phyloP scores from a whole-genome alignment of 352 stramenopile genomes.

The Blastocystis sp. region DNA sequence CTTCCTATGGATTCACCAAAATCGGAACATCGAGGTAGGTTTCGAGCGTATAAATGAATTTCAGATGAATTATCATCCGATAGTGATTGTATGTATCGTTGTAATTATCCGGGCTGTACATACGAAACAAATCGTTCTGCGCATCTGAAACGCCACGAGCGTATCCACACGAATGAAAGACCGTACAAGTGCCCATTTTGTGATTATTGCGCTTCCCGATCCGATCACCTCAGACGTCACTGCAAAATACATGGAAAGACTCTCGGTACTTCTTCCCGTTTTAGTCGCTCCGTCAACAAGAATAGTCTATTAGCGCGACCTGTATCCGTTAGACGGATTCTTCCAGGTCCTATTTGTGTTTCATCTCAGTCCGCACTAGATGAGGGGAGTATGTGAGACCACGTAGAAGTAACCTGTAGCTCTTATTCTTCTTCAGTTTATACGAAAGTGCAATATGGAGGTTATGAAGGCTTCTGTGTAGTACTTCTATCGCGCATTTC shows the following conservation, averaged over 20 bases:
- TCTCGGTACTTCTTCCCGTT: neutral
- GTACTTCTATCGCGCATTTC: too few species aligned
- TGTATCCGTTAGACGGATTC: neutral
- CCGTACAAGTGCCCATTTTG: slow-evolving; percentile 57
- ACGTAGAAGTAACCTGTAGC: neutral
- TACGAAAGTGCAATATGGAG: neutral
- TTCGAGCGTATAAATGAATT: neutral
- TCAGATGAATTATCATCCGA: slow-evolving; percentile 48
- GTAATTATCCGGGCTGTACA: slow-evolving; percentile 50
- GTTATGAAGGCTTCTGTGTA: neutral
- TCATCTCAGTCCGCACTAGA: neutral
- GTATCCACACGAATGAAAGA: slow-evolving; percentile 57
- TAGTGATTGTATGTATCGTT: slow-evolving; percentile 59
- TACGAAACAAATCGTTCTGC: slow-evolving; percentile 53
- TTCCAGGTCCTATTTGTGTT: neutral
- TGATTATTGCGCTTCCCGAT: slow-evolving; percentile 63
- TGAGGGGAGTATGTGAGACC: slow-evolving; percentile 6
- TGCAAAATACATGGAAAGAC: slow-evolving; percentile 53
- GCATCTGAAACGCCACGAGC: slow-evolving; percentile 55
- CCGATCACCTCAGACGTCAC: slow-evolving; percentile 47
- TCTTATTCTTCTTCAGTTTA: slow-evolving; percentile 38
- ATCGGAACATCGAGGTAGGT: neutral
- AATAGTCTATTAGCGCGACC: neutral
- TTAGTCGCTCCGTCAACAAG: neutral
- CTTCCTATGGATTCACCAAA: neutral